Evolutionary conservation across 805 yeast genomes (phyloP), one percentile per base, ranked within the genome.

Genomic region (Candida ficus): DNA sequence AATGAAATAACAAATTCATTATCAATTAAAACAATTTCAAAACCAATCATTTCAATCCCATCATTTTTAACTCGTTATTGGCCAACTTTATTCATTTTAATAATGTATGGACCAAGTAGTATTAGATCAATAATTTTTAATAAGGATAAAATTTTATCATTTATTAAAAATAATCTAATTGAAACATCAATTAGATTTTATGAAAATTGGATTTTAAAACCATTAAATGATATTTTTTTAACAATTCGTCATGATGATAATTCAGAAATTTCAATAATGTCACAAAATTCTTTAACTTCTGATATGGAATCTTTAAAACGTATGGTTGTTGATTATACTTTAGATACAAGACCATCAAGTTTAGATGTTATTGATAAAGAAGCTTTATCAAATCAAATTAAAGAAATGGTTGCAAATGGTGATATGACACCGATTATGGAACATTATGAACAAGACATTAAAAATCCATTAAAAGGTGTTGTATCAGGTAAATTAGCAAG

Each of bases 191-290:
- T 56, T 22, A 87, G 91, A 4, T 82, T 90, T 51, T 74, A 80
- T 68, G 61, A 68, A 25, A 88, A 90, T 27, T 91, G 99, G 98
- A 73, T 91, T 4, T 64, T 87, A 30, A 73, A 73, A 34, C 99
- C 98, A 1, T 55, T 85, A 16, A 66, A 67, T 31, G 80, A 84
- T 50, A 80, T 91, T 47, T 64, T 87, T 48, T 71, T 76, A 35
- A 88, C 95, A 0, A 80, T 91, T n/a, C 71, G 93, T 38, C 93
- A 86, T 59, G 97, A 90, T 56, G 83, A 83, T 13, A 68, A 70
- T 28, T 75, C 82, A 2, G 75, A 80, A 43, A 76, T 89, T 33
- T 83, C 95, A 0, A 74, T 89, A 18, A 79, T 86, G 62, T 78
- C 91, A 4, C 83, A 83, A 56, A 83, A 84, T 40, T 83, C 95